These are phyloP conservation scores for Phytopythium mirpurense DNA, from an alignment of 352 stramenopile species.

Conservation along the genomic window DNA sequence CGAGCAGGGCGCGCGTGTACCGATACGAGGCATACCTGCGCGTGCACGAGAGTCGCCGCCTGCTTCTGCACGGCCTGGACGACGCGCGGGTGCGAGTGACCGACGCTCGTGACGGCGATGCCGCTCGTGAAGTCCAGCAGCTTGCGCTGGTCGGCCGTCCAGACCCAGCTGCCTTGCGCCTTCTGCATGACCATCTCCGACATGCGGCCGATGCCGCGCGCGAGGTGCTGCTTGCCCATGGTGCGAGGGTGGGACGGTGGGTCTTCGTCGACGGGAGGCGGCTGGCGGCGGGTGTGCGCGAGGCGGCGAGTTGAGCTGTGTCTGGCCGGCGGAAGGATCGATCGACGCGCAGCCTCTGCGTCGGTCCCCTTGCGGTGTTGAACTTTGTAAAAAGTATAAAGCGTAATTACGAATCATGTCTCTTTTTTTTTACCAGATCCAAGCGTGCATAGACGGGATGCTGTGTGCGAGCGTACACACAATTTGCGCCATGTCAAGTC, in stretches of 20 bases:
- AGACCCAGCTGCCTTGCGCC: constrained; percentile 85
- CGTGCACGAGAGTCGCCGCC: constrained; percentile 83
- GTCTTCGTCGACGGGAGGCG: neutral
- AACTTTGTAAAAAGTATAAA: constrained; percentile 17
- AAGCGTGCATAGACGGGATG: neutral
- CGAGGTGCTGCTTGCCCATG: constrained; percentile 71
- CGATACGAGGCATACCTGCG: constrained; percentile 44
- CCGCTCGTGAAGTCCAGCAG: constrained; percentile 91
- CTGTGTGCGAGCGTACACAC: constrained; percentile 5
- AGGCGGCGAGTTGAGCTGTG: constrained; percentile 24
- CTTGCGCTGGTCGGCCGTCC: constrained; percentile 77
- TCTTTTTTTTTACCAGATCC: neutral
- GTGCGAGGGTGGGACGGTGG: constrained; percentile 4
- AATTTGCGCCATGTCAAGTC: too few species aligned
- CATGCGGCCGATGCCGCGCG: constrained; percentile 77
- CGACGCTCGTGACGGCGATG: constrained; percentile 91
- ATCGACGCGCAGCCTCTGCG: neutral
- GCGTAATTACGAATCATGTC: constrained; percentile 23
- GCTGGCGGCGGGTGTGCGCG: constrained; percentile 11
- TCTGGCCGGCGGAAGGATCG: neutral
- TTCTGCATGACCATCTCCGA: constrained; percentile 81
- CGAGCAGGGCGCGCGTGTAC: too few species aligned
- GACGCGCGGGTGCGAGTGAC: constrained; percentile 91
- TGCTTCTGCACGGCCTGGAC: constrained; percentile 89
- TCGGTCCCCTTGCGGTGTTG: constrained; percentile 8